Percentiles rank a stretch among this genome's conserved stretches.
Evolutionary conservation across 805 yeast species (phyloP).

Genomic region (Saccharomyces mikatae): DNA sequence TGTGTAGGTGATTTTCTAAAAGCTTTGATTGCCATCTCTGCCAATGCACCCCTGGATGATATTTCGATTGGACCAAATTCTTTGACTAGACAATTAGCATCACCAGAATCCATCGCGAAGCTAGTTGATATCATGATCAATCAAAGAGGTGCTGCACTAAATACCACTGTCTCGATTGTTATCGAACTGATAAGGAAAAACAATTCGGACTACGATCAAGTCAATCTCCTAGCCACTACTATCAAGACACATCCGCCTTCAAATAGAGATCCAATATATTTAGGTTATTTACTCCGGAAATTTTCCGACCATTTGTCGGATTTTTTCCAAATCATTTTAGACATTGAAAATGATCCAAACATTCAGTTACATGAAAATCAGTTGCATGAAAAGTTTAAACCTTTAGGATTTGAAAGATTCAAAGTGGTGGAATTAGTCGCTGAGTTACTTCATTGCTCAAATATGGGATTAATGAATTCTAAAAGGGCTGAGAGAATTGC

Average conservation of each 20-base stretch:
- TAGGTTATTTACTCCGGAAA: conserved; percentile 70
- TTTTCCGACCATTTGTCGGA: conserved; percentile 54
- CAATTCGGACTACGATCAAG: conserved; percentile 88
- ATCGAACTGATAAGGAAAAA: conserved; percentile 92
- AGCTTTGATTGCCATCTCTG: conserved; percentile 89
- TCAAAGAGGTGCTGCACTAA: conserved; percentile 69
- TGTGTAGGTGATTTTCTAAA: conserved; percentile 92
- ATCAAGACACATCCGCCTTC: conserved; percentile 81
- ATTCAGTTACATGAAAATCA: conserved; percentile 45
- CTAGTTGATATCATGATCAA: conserved; percentile 63
- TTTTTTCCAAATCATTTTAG: conserved; percentile 16
- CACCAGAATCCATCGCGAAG: conserved; percentile 50
- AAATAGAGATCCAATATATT: conserved; percentile 79
- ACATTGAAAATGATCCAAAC: conserved; percentile 13
- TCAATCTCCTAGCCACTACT: conserved; percentile 67
- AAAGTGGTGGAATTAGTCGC: conserved; percentile 89
- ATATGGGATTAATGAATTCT: conserved; percentile 85
- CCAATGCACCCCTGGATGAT: conserved; percentile 69
- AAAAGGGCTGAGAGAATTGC: conserved; percentile 62
- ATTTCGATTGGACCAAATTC: conserved; percentile 93
- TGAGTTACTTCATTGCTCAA: conserved; percentile 92
- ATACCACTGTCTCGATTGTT: conserved; percentile 85
- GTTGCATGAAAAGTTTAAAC: conserved; percentile 51
- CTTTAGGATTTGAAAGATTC: conserved; percentile 85
- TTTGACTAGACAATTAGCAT: conserved; percentile 77